These are phyloP conservation scores for Panicum miliaceum DNA, from an alignment of 176 grass and related monocot genomes.

Conservation along the genomic window DNA sequence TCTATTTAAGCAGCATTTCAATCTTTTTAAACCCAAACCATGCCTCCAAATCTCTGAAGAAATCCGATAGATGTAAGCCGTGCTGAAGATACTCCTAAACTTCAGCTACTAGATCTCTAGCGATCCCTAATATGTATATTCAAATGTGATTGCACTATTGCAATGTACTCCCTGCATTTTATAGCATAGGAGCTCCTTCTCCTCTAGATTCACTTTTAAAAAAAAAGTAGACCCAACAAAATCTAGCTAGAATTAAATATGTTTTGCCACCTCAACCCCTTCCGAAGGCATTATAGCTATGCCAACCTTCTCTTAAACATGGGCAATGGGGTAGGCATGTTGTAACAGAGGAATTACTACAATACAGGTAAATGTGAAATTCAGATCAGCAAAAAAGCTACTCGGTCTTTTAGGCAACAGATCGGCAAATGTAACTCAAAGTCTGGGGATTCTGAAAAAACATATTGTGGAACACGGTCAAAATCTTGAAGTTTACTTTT, in stretches of 20 bases:
- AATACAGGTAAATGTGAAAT: background rate
- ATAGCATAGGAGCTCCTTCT: background rate
- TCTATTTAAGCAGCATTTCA: background rate
- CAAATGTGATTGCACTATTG: background rate
- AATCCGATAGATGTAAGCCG: constrained; percentile 8
- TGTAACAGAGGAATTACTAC: background rate
- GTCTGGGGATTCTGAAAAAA: constrained; percentile 16
- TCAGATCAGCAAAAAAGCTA: constrained; percentile 2
- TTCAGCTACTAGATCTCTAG: constrained; percentile 20
- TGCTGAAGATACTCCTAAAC: constrained; percentile 15
- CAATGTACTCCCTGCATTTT: background rate
- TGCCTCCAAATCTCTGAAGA: background rate
- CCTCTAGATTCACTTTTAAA: background rate
- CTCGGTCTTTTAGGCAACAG: background rate
- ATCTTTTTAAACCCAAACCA: background rate
- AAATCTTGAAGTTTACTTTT: constrained; percentile 13
- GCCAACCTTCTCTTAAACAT: background rate
- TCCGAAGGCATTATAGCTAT: background rate
- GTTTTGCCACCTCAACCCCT: background rate
- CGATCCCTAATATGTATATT: constrained; percentile 14
- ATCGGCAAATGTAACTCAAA: background rate
- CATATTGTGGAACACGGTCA: constrained; percentile 20
- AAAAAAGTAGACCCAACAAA: background rate
- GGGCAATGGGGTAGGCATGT: background rate
- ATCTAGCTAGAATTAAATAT: background rate